Conservation (phyloP, 2,329 filamentous ascomycete species). For the Talaromyces pinophilus region DNA sequence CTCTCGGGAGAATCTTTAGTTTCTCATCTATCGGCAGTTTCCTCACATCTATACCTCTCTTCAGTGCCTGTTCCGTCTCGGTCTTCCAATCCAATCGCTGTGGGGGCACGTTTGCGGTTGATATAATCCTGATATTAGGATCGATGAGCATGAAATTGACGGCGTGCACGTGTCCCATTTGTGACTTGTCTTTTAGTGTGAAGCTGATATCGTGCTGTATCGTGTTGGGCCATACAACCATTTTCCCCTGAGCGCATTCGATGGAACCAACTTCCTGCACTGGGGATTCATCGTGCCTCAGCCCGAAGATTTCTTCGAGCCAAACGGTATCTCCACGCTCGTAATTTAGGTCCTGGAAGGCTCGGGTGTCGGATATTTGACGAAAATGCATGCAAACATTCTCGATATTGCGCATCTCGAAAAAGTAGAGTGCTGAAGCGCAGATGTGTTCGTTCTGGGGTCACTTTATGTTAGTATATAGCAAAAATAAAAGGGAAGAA, state of each 20-base stretch:
- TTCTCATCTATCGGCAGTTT: constrained; percentile 29
- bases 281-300: constrained; percentile 30
- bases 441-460: constrained; percentile 64
- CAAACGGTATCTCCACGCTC: constrained; percentile 34
- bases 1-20: constrained; percentile 22
- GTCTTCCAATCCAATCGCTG: constrained; percentile 53
- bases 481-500: not conserved
- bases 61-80: constrained; percentile 24
- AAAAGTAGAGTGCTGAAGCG: constrained; percentile 64
- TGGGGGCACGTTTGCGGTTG: constrained; percentile 55
- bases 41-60: constrained; percentile 24
- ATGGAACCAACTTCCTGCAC: constrained; percentile 32
- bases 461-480: not conserved
- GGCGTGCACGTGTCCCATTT: constrained; percentile 56
- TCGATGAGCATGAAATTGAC: constrained; percentile 63
- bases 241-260: constrained; percentile 26
- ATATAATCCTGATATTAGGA: constrained; percentile 56
- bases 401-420: constrained; percentile 62
- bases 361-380: constrained; percentile 39
- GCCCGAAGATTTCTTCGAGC: constrained; percentile 34
- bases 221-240: constrained; percentile 36
- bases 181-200: constrained; percentile 51
- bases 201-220: constrained; percentile 58
- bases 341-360: constrained; percentile 34
- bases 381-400: constrained; percentile 55